Evolutionary conservation across 129 eudicot genomes (phyloP), one percentile per base, ranked within the genome.

Genomic region (Chrysanthemum seticuspe): DNA sequence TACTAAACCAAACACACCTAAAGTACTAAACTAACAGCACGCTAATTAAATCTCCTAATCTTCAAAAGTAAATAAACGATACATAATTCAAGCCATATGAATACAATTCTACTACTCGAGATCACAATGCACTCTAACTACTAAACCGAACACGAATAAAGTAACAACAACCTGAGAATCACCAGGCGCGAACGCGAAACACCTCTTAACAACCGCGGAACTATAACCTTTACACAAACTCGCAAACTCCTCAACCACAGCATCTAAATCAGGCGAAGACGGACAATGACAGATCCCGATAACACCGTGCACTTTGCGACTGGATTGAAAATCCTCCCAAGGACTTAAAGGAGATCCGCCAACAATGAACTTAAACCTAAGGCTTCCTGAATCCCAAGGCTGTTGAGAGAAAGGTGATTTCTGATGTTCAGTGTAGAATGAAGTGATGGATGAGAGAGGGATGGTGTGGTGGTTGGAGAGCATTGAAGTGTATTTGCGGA

Each of bases 301-400:
- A 16, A 94, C 90, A 9, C 78, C 91, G 13, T 86, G 89, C 23
- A 85, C 86, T 74, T 94, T 94, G 10, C 98, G 86, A 62, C 86
- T 87, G 15, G 96, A 87, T 68, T 94, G 98, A 67, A 94, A 94
- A 71, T 94, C 98, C 70, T 94, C 98, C 98, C 98, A 94, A 0
- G 98, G 96, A 40, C 90, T 83, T 0, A 91, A 89, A 13, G 97
- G 91, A 0, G 97, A 81, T 45, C 97, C 98, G 2, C 93, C 97
- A 52, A 88, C 76, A 57, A 94, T 85, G 82, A 87, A 94, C 83
- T 87, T 90, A 84, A 88, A 90, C 3, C 87, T 79, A 23, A 94
- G 85, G 78, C 77, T 74, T 14, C 97, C 97, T 49, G 91, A 78
- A 9, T 90, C 97, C 98, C 98, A 94, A 2, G 96, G 97, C 74